A percentile compares a stretch with the other conserved stretches of the same genome.
Conservation (phyloP, 495 filamentous ascomycete genomes). For the Rhypophila decipiens region DNA sequence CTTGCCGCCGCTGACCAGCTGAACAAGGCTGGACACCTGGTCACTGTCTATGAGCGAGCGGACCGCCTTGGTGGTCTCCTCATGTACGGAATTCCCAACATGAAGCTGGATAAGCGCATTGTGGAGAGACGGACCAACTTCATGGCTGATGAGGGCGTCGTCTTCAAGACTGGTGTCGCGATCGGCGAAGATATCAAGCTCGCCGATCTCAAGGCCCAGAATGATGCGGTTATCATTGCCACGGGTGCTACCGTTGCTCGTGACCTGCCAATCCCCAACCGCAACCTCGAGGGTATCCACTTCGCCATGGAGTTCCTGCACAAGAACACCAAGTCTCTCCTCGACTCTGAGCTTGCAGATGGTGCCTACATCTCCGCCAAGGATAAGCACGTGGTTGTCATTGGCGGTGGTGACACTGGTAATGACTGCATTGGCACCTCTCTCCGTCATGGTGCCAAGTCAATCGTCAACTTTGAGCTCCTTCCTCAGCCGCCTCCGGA, state of each 20-base stretch:
- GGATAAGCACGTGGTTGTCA: constrained; percentile 94
- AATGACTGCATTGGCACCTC: constrained; percentile 99
- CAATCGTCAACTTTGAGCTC: constrained; percentile 95
- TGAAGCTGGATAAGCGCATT: constrained; percentile 99
- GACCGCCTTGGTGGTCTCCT: constrained; percentile 91
- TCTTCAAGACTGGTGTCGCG: constrained; percentile 69
- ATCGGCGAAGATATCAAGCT: constrained; percentile 79
- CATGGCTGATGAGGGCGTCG: constrained; percentile 87
- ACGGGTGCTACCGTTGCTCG: constrained; percentile 97
- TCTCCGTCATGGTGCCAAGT: constrained; percentile 94
- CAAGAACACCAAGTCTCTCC: constrained; percentile 95
- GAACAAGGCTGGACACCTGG: constrained; percentile 84
- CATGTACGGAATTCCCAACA: constrained; percentile 99
- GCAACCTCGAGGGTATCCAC: constrained; percentile 89
- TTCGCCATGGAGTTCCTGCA: constrained; percentile 99
- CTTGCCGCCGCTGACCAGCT: constrained; percentile 91
- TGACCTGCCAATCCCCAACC: constrained; percentile 88
- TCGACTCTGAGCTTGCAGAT: constrained; percentile 85
- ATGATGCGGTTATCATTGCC: constrained; percentile 87
- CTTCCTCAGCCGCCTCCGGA: constrained; percentile 91
- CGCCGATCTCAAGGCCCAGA: constrained; percentile 63
- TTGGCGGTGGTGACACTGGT: constrained; percentile 97
- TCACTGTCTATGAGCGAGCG: constrained; percentile 94
- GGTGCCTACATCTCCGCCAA: constrained; percentile 93
- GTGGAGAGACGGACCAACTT: constrained; percentile 95